Percentiles rank a stretch among this genome's conserved stretches.
Evolutionary conservation across 495 filamentous ascomycete genomes (phyloP).

Genomic region (Tuber magnatum): DNA sequence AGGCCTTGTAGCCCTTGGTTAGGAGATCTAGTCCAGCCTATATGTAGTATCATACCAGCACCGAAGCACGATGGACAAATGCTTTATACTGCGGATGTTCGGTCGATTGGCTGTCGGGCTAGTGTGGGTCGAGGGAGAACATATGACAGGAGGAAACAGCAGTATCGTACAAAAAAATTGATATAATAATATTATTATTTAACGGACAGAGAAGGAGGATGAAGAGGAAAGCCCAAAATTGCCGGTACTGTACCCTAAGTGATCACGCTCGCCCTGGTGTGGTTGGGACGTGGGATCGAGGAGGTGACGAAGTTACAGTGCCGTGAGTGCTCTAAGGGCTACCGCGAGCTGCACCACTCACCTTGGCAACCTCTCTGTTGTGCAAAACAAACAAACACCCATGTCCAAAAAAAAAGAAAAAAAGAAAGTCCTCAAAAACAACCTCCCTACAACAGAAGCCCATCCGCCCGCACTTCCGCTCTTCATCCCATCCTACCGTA

Average conservation of each 20-base stretch:
- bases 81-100: background rate
- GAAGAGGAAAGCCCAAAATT: background rate
- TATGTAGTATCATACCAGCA: no score
- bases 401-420: no score
- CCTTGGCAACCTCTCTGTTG: background rate
- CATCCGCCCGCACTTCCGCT: background rate
- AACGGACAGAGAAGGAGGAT: background rate
- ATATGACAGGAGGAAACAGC: background rate
- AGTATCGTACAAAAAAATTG: no score
- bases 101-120: background rate
- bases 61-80: no score
- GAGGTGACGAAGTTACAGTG: background rate
- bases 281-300: background rate
- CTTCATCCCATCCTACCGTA: background rate
- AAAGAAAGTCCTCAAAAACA: background rate
- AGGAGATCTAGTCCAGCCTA: no score
- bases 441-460: background rate
- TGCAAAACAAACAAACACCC: slow-evolving; percentile 5
- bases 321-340: background rate
- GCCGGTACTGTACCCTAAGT: background rate
- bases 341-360: background rate
- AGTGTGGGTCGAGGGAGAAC: background rate
- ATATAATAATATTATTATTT: background rate
- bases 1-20: no score
- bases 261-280: background rate